Percentiles rank a stretch among this genome's conserved stretches.
These are phyloP conservation scores for Gregarina niphandrodes DNA, from an alignment of 169 alveolate genomes.

Conservation along the genomic window DNA sequence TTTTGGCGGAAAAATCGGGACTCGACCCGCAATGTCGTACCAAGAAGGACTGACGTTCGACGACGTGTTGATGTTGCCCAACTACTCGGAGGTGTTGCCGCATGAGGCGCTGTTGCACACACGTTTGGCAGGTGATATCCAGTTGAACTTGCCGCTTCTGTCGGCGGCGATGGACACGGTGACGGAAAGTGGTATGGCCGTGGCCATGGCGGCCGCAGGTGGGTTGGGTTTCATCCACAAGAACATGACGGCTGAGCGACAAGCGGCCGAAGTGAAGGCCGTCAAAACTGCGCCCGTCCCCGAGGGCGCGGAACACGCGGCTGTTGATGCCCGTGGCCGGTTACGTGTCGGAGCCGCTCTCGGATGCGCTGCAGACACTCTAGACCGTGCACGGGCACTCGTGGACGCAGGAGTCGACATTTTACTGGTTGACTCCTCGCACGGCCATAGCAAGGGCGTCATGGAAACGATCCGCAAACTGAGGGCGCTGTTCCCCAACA, in stretches of 20 bases:
- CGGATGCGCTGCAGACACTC: conserved; percentile 1
- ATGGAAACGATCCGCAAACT: conserved; percentile 52
- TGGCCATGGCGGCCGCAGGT: conserved; percentile 60
- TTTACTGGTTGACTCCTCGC: conserved; percentile 65
- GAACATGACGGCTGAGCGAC: conserved; percentile 47
- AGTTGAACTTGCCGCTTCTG: conserved; percentile 49
- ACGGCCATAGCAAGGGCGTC: conserved; percentile 65
- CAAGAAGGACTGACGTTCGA: too few species aligned
- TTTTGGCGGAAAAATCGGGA: too few species aligned
- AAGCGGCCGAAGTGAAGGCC: conserved; percentile 46
- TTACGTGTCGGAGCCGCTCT: conserved; percentile 11
- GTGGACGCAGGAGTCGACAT: conserved; percentile 40
- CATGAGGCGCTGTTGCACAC: background rate
- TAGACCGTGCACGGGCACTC: conserved; percentile 20
- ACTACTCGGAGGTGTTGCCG: too few species aligned
- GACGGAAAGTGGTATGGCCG: conserved; percentile 72
- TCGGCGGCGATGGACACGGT: conserved; percentile 77
- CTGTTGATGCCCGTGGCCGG: conserved; percentile 34
- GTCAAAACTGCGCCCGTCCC: too few species aligned
- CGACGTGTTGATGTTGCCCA: too few species aligned
- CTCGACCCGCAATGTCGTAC: too few species aligned
- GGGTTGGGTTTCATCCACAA: conserved; percentile 72
- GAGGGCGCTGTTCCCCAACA: conserved; percentile 39
- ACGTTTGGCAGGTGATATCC: conserved; percentile 15
- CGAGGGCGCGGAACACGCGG: too few species aligned